Base-by-base conservation (phyloP, 1,139 yeast species). In the Spencermartinsiella ligniputridi region DNA sequence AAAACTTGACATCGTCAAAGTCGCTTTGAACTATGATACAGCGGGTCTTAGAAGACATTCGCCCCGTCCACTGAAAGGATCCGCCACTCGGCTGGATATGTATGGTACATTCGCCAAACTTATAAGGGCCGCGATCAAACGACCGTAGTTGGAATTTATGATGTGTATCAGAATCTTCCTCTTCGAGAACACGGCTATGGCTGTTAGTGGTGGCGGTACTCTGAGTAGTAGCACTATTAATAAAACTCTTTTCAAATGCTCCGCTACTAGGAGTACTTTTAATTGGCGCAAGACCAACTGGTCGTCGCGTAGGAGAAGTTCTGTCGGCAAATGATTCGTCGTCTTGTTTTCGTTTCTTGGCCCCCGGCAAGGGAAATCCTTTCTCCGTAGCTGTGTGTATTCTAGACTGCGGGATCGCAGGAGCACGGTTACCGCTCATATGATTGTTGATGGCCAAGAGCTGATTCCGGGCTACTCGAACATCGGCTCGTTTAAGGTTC, bases 31-130 rank as follows among this genome's bases (percentile, higher is more conserved):
- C 32, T 5, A 6, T 15, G 8, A 27, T 27, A 9, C 15, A 27
- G 5, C 8, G 12, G 15, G 13, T n/a, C 15, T n/a, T 6, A 11
- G 6, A 15, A 6, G 15, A n/a, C 6, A 4, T n/a, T 6, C 32
- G 12, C 8, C 15, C 32, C 15, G 8, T 9, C 32, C 32, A 27
- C 32, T 27, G 32, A 27, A 27, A 6, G 5, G 32, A 11, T n/a
- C 32, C 32, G 12, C 32, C 32, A 27, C 32, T 27, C 15, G 32
- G 32, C 32, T 27, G 32, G n/a, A 27, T n/a, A n/a, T 27, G 15
- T 15, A 27, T 9, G n/a, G 15, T 27, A 4, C 13, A 5, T n/a
- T 27, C 32, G 4, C 32, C 32, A n/a, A 8, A 27, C 6, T 9
- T n/a, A n/a, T 5, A 5, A 5, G 32, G 32, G 32, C 32, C 32